Percentiles rank a stretch among this genome's conserved stretches.
phyloP scores from a whole-genome alignment of 192 early-diverging fungal genomes.

The Spizellomyces punctatus region DNA sequence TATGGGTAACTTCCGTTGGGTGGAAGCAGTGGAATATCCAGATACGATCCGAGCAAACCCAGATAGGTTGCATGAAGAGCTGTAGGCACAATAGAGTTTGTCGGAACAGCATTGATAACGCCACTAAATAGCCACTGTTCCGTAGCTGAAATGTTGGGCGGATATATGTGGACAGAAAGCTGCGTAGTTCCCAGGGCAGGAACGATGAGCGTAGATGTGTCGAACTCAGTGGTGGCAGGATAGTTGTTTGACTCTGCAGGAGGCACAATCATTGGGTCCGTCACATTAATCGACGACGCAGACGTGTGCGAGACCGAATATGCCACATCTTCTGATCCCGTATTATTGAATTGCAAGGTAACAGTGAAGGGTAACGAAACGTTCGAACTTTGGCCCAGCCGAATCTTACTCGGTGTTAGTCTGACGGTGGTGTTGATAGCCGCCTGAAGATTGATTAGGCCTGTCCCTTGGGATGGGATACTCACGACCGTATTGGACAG shows the following conservation, averaged over 20 bases:
- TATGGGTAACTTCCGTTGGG: slow-evolving; percentile 2
- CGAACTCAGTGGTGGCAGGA: background rate
- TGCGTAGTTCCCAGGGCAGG: background rate
- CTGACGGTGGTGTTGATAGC: background rate
- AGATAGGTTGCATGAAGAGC: slow-evolving; percentile 1
- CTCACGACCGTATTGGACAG: background rate
- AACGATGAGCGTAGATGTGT: background rate
- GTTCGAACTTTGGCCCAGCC: background rate
- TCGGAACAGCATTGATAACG: background rate
- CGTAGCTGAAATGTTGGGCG: background rate
- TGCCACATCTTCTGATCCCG: background rate
- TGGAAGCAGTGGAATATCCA: background rate
- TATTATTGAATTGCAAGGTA: background rate
- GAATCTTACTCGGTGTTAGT: background rate
- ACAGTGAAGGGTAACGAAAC: too few relatives aligned
- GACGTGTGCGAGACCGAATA: background rate
- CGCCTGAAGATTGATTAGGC: background rate
- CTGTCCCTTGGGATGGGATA: background rate
- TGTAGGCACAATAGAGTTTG: background rate
- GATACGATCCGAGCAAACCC: background rate
- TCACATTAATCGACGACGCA: background rate
- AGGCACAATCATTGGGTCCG: background rate
- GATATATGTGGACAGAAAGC: background rate
- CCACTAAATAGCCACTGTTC: slow-evolving; percentile 3
- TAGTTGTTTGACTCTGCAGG: background rate